Evolutionary conservation across 306 rosid genomes (phyloP).

Genomic region (Mimosa bimucronata): DNA sequence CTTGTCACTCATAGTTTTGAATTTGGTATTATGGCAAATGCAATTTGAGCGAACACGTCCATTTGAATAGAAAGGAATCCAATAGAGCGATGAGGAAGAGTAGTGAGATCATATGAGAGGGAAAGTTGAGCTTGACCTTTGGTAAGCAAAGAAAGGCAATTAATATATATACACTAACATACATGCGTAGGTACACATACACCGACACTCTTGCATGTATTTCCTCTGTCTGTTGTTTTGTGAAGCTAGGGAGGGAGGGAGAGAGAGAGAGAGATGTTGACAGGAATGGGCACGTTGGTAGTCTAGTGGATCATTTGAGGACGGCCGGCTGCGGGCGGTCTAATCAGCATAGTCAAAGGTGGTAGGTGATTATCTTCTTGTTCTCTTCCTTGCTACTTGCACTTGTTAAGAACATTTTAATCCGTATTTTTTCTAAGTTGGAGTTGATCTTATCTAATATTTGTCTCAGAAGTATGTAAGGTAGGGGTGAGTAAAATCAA

Average conservation of each 20-base stretch:
- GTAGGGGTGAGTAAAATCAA: too few species aligned
- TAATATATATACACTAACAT: neutral
- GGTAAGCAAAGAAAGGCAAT: neutral
- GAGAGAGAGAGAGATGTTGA: slow-evolving; percentile 1
- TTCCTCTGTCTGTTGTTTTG: neutral
- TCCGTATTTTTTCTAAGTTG: too few species aligned
- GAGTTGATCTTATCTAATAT: too few species aligned
- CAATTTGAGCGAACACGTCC: neutral
- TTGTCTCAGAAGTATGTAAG: too few species aligned
- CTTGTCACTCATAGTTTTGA: neutral
- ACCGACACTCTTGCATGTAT: neutral
- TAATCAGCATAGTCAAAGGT: slow-evolving; percentile 37
- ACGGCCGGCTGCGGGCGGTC: slow-evolving; percentile 26
- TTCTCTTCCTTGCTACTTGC: neutral
- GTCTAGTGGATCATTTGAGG: slow-evolving; percentile 41
- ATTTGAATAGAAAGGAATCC: neutral
- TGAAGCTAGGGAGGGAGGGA: neutral
- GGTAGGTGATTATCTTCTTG: neutral
- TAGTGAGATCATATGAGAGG: neutral
- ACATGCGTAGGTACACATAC: neutral
- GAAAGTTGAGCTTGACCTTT: neutral
- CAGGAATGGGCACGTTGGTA: neutral
- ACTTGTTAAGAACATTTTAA: too few species aligned
- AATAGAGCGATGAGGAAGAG: neutral
- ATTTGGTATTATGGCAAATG: neutral